Evolutionary conservation across 495 filamentous ascomycete species (phyloP).

Genomic region (Tuber microsphaerosporum): DNA sequence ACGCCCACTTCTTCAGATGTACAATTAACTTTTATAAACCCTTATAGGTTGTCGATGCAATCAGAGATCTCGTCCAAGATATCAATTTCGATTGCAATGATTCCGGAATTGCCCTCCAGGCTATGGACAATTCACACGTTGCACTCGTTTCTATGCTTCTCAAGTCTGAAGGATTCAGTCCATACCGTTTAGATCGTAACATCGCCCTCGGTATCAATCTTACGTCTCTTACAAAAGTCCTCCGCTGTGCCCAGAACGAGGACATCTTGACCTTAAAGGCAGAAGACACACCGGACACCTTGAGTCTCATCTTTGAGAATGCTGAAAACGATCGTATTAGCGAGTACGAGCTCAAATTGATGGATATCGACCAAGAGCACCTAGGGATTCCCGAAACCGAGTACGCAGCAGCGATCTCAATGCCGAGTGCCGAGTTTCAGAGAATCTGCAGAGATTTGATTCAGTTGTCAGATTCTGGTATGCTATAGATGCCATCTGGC

Average conservation of each 20-base stretch:
- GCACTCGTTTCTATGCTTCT: slow-evolving; percentile 98
- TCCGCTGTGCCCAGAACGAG: slow-evolving; percentile 87
- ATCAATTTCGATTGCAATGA: slow-evolving; percentile 99
- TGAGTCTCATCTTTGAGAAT: slow-evolving; percentile 95
- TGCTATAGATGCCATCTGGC: slow-evolving; percentile 25
- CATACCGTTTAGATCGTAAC: slow-evolving; percentile 98
- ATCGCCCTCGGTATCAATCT: slow-evolving; percentile 97
- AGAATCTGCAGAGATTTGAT: slow-evolving; percentile 89
- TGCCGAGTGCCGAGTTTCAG: slow-evolving; percentile 88
- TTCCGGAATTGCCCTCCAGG: slow-evolving; percentile 93
- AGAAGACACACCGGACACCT: slow-evolving; percentile 86
- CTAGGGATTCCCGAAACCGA: slow-evolving; percentile 97
- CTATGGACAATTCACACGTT: slow-evolving; percentile 99
- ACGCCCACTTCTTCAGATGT: not conserved
- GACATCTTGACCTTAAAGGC: slow-evolving; percentile 96
- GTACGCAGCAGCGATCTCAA: slow-evolving; percentile 81
- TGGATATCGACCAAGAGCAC: slow-evolving; percentile 99
- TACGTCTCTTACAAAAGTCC: slow-evolving; percentile 89
- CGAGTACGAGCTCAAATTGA: slow-evolving; percentile 99
- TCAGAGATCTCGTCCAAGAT: slow-evolving; percentile 98
- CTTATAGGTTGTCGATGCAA: slow-evolving; percentile 84
- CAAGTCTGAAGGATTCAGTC: slow-evolving; percentile 88
- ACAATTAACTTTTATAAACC: slow-evolving; percentile 19
- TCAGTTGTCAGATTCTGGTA: slow-evolving; percentile 89
- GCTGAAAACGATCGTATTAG: slow-evolving; percentile 79